Conservation (phyloP, 306 rosid genomes). For the Fragaria nilgerrensis region DNA sequence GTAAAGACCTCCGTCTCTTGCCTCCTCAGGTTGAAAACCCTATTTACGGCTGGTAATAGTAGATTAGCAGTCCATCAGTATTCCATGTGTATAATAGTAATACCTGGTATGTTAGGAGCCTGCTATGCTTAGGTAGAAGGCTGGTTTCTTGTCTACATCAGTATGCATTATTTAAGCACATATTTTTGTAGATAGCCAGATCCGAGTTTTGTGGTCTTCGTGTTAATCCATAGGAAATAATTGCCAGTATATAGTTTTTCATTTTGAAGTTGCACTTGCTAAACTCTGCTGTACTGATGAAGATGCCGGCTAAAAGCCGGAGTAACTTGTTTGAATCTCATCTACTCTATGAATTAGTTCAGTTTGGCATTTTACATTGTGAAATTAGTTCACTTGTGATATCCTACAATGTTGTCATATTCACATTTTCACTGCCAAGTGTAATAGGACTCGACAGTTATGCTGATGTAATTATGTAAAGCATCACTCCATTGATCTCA, state of each 20-base stretch:
- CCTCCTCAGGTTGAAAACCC: slow-evolving; percentile 92
- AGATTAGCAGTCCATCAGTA: slow-evolving; percentile 16
- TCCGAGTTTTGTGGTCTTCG: slow-evolving; percentile 26
- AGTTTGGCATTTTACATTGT: not conserved
- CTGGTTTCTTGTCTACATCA: slow-evolving; percentile 23
- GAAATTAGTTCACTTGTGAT: not conserved
- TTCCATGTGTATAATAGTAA: slow-evolving; percentile 31
- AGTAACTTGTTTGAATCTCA: not conserved
- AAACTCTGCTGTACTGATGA: not conserved
- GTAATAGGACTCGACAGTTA: not conserved
- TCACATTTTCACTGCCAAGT: not conserved
- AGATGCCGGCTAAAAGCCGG: not conserved
- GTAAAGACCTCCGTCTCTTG: slow-evolving; percentile 75
- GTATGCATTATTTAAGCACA: slow-evolving; percentile 5
- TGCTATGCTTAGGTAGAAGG: slow-evolving; percentile 14
- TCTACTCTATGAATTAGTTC: not conserved
- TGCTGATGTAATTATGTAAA: not conserved
- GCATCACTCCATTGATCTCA: not conserved
- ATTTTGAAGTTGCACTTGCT: not conserved
- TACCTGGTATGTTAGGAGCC: slow-evolving; percentile 33
- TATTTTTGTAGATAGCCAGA: slow-evolving; percentile 5
- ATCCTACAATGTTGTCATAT: not conserved
- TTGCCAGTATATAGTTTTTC: not conserved
- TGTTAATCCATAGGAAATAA: slow-evolving; percentile 8
- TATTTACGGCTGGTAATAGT: slow-evolving; percentile 74